A percentile compares a stretch with the other conserved stretches of the same genome.
Conservation (phyloP, 306 rosid genomes). For the Medicago arabica region DNA sequence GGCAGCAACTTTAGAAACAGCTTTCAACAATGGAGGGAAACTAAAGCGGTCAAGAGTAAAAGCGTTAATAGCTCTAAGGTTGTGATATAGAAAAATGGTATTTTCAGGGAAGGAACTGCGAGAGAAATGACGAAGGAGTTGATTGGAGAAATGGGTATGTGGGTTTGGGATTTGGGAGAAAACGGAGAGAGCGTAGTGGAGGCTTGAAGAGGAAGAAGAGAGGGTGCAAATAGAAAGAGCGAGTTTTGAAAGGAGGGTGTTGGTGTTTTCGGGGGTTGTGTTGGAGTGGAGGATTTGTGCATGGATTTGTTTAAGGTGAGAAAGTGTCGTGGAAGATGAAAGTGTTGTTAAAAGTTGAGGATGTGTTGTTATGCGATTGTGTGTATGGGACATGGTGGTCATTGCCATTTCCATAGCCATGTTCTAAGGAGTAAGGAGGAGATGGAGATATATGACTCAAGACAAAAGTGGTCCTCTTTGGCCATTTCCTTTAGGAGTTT, state of each 20-base stretch:
- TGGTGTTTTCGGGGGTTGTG: slow-evolving; percentile 40
- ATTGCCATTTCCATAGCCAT: slow-evolving; percentile 3
- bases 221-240: slow-evolving; percentile 50
- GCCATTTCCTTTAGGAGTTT: no score
- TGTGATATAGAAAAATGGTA: slow-evolving; percentile 62
- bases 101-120: slow-evolving; percentile 55
- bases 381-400: slow-evolving; percentile 41
- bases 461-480: no score
- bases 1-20: slow-evolving; percentile 56
- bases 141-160: slow-evolving; percentile 61
- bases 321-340: slow-evolving; percentile 48
- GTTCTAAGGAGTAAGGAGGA: not conserved
- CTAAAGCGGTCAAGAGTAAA: slow-evolving; percentile 61
- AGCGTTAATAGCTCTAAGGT: slow-evolving; percentile 54
- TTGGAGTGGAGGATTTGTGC: slow-evolving; percentile 67
- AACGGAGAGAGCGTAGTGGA: slow-evolving; percentile 71
- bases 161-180: slow-evolving; percentile 61
- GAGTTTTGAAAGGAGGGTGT: slow-evolving; percentile 56
- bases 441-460: no score
- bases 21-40: slow-evolving; percentile 80
- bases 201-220: slow-evolving; percentile 54
- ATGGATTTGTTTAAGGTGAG: slow-evolving; percentile 72
- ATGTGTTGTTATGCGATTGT: slow-evolving; percentile 22
- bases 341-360: slow-evolving; percentile 51
- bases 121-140: slow-evolving; percentile 67